Base-by-base conservation (phyloP, 345 rosid genomes). In the Moricandia arvensis region DNA sequence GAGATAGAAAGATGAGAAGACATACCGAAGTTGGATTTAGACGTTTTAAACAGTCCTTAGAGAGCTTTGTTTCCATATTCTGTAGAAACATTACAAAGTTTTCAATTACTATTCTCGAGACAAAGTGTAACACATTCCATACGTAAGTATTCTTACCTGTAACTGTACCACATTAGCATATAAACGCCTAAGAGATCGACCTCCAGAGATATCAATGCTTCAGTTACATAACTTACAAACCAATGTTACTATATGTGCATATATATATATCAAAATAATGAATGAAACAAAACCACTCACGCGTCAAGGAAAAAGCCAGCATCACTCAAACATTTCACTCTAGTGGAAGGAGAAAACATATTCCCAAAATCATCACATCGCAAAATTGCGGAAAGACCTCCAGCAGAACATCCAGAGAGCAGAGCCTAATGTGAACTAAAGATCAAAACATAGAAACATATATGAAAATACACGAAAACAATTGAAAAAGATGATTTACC, bases 371-470 rank as follows among this genome's bases (percentile, higher is more conserved):
- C 90, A 59, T 95, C 99, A 62, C 98, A 90, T 16, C 91, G 97
- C 59, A 95, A 77, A 75, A 90, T 88, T 37, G 87, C 74, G 10
- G 99, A 98, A 29, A 95, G 79, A 64, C 98, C 99, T 55, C 99
- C 98, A 57, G 99, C 97, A 47, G 99, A 95, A 84, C 97, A 90
- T 12, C 97, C 97, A 10, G 99, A 90, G 30, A 95, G 96, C 79
- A 92, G 87, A 69, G 90, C 93, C 98, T 93, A 87, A 55, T 74
- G 66, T 55, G n/a, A 55, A 27, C 11, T 55, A 21, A 55, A 51
- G 13, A 31, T 55, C 31, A 55, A 55, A 4, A 55, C 7, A n/a
- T n/a, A n/a, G n/a, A n/a, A n/a, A n/a, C n/a, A n/a, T n/a, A n/a
- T n/a, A n/a, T n/a, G n/a, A n/a, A n/a, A n/a, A n/a, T n/a, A n/a